Conservation (phyloP, 495 filamentous ascomycete species). For the Podospora conica region DNA sequence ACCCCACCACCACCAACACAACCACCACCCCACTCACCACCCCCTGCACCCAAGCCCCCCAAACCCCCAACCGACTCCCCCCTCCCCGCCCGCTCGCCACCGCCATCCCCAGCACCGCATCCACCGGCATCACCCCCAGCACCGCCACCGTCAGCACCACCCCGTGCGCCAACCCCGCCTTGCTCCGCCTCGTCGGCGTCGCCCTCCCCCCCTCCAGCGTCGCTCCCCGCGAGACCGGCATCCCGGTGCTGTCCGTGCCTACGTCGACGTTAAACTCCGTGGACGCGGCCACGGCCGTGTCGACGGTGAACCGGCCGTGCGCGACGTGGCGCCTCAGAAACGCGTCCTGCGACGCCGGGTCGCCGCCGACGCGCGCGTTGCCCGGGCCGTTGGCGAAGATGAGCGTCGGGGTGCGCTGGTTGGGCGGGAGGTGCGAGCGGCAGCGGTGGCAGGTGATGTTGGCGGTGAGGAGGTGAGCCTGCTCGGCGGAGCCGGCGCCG, state of each 20-base stretch:
- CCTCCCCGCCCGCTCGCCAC: conserved; percentile 36
- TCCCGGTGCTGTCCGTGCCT: conserved; percentile 12
- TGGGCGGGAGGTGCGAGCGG: conserved; percentile 32
- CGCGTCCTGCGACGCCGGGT: conserved; percentile 21
- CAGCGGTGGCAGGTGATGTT: conserved; percentile 47
- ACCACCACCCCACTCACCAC: conserved; percentile 41
- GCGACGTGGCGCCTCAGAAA: conserved; percentile 46
- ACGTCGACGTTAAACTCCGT: conserved; percentile 10
- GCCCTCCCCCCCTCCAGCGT: conserved; percentile 2
- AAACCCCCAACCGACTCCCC: background rate
- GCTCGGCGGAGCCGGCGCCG: conserved; percentile 40
- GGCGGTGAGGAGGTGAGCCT: conserved; percentile 28
- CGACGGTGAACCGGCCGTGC: conserved; percentile 51
- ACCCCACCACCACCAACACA: conserved; percentile 40
- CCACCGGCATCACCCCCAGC: conserved; percentile 49
- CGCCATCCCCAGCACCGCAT: conserved; percentile 45
- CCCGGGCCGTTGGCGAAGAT: conserved; percentile 51
- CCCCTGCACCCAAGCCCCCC: conserved; percentile 33
- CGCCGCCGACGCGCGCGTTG: conserved; percentile 30
- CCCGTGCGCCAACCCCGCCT: conserved; percentile 42
- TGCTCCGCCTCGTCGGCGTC: background rate
- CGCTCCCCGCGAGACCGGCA: conserved; percentile 8
- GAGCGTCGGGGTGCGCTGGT: conserved; percentile 37
- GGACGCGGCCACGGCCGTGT: conserved; percentile 46
- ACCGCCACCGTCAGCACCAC: conserved; percentile 47